These are phyloP conservation scores for Pseudogymnoascus sp. DNA, from an alignment of 2,329 filamentous ascomycete genomes.

Conservation along the genomic window DNA sequence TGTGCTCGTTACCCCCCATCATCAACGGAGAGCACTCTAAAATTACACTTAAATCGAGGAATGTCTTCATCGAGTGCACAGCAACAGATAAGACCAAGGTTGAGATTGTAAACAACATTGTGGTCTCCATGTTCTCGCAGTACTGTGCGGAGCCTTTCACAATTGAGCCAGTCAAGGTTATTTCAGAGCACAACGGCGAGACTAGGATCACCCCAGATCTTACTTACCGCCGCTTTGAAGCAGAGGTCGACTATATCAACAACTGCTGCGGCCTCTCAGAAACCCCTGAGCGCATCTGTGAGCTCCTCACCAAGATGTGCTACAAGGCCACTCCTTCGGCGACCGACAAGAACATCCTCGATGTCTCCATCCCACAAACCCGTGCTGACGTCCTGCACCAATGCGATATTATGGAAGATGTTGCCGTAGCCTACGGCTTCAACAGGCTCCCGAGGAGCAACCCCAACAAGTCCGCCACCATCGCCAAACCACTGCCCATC, in stretches of 20 bases:
- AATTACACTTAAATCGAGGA: constrained; percentile 82
- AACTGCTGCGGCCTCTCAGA: constrained; percentile 77
- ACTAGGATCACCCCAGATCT: constrained; percentile 76
- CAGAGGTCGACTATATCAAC: constrained; percentile 90
- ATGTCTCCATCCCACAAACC: constrained; percentile 78
- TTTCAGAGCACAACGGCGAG: constrained; percentile 83
- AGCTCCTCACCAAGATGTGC: constrained; percentile 81
- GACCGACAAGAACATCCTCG: constrained; percentile 60
- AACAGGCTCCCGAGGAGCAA: constrained; percentile 86
- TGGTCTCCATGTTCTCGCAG: constrained; percentile 93
- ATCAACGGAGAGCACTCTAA: constrained; percentile 98
- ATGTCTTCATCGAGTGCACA: constrained; percentile 95
- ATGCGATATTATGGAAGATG: constrained; percentile 97
- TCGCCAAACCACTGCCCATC: constrained; percentile 78
- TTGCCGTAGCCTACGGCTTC: constrained; percentile 94
- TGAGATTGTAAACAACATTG: constrained; percentile 89
- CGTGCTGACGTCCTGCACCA: constrained; percentile 92
- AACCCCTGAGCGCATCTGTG: constrained; percentile 64
- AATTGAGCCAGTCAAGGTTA: constrained; percentile 85
- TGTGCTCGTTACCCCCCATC: constrained; percentile 92
- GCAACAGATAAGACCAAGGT: constrained; percentile 94
- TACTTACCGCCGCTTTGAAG: constrained; percentile 64
- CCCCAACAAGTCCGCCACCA: constrained; percentile 75
- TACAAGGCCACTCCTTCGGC: constrained; percentile 70
- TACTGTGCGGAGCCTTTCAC: constrained; percentile 86